Evolutionary conservation across 345 rosid species (phyloP), one percentile per base, ranked within the genome.

Genomic region (Toxicodendron radicans): DNA sequence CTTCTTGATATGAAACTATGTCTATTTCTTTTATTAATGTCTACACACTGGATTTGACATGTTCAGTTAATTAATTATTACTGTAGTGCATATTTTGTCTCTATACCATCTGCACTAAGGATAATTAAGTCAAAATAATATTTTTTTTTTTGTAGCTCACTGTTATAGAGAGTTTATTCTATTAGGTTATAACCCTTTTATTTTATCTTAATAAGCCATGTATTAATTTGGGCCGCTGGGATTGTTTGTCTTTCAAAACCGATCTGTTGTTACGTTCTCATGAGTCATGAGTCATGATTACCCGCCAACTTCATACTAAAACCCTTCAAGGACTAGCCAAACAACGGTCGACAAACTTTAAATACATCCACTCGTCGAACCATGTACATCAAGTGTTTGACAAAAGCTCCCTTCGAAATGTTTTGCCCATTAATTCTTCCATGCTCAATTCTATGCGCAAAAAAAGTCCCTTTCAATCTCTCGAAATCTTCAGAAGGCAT

Each of bases 401-500:
- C 73, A 71, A 74, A 83, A 82, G 10, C 64, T 79, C 81, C 49
- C 76, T 59, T 53, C 73, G 77, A 77, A 66, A 48, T 21, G 5
- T 58, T 49, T 27, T 66, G 35, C 68, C 71, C 45, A 54, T 89
- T 77, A 80, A 82, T 74, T 83, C 27, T 35, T 76, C 86, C 24
- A 80, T 84, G 86, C 78, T 79, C 68, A 76, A 80, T 60, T 79
- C 64, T 43, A 45, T 84, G 35, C 89, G 69, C 56, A 78, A 58
- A 56, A 81, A 78, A 21, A 74, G 77, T 64, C 82, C 85, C 12
- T 45, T 59, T 48, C 78, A 70, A 66, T 86, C 91, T 0, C 84
- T 91, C 66, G 70, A 71, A 21, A 70, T 66, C 48, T 81, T 91
- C 79, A 86, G 76, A 76, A 68, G 68, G 16, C 84, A 78, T 70